phyloP scores from a whole-genome alignment of 192 early-diverging fungal species.

The Chytriomyces sp. region DNA sequence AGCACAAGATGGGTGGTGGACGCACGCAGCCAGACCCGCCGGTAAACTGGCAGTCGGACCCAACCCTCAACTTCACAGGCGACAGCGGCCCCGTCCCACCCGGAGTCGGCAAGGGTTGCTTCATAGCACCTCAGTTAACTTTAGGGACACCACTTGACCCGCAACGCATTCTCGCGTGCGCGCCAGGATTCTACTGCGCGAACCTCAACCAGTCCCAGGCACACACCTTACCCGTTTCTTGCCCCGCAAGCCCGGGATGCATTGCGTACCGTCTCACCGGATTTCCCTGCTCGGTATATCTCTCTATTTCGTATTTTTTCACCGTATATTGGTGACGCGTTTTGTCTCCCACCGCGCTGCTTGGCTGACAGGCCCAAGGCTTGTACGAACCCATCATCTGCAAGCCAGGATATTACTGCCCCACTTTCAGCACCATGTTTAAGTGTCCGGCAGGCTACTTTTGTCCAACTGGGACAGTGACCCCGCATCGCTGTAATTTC shows the following conservation, averaged over 20 bases:
- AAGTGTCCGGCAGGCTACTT: conserved; percentile 58
- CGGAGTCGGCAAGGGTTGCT: conserved; percentile 15
- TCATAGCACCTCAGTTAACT: conserved; percentile 1
- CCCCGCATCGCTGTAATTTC: conserved; percentile 28
- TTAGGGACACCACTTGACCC: conserved; percentile 1
- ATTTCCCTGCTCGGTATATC: conserved; percentile 20
- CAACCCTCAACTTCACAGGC: conserved; percentile 4
- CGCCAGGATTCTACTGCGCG: conserved; percentile 40
- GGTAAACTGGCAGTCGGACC: background rate
- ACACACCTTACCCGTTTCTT: conserved; percentile 29
- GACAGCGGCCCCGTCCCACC: background rate
- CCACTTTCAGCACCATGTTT: conserved; percentile 43
- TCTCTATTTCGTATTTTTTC: background rate
- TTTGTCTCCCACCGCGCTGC: background rate
- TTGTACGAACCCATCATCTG: conserved; percentile 62
- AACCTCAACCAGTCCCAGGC: conserved; percentile 24
- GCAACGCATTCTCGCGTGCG: conserved; percentile 13
- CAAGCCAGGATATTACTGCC: conserved; percentile 61
- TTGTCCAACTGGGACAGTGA: conserved; percentile 54
- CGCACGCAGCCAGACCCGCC: background rate
- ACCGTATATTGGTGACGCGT: background rate
- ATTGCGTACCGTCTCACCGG: conserved; percentile 15
- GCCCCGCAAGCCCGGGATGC: conserved; percentile 32
- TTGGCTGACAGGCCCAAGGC: conserved; percentile 25
- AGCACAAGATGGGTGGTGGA: conserved; percentile 23